These are phyloP conservation scores for Lathyrus aphaca DNA, from an alignment of 306 rosid species.

Conservation along the genomic window DNA sequence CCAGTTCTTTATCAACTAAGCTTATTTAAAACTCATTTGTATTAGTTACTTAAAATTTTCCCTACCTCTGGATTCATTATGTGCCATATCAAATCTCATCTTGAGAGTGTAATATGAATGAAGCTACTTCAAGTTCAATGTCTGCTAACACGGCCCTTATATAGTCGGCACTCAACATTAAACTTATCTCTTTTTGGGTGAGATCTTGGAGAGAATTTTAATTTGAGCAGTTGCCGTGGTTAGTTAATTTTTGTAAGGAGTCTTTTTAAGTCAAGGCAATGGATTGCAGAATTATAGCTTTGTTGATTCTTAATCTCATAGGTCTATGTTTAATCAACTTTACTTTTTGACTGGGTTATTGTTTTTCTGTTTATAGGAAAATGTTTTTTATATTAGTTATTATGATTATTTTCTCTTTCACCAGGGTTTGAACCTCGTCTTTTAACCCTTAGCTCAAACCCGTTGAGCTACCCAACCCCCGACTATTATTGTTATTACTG, in stretches of 20 bases:
- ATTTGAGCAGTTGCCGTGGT: conserved; percentile 6
- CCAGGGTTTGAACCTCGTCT: no score
- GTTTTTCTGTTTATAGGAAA: neutral
- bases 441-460: no score
- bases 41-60: neutral
- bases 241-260: conserved; percentile 25
- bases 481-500: conserved; percentile 4
- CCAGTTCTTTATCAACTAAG: conserved; percentile 19
- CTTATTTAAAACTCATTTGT: conserved; percentile 16
- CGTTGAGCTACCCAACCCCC: no score
- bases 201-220: conserved; percentile 6
- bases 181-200: neutral
- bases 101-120: conserved; percentile 23
- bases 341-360: conserved; percentile 15
- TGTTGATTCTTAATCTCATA: neutral
- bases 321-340: conserved; percentile 20
- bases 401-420: no score
- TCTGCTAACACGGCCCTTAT: conserved; percentile 12
- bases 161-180: conserved; percentile 1
- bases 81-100: conserved; percentile 16
- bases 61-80: conserved; percentile 11
- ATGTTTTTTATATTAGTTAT: no score
- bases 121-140: conserved; percentile 15
- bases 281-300: neutral
- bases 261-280: conserved; percentile 13